Conservation (phyloP, 768 basidiomycete species). For the Boletus speciosus region DNA sequence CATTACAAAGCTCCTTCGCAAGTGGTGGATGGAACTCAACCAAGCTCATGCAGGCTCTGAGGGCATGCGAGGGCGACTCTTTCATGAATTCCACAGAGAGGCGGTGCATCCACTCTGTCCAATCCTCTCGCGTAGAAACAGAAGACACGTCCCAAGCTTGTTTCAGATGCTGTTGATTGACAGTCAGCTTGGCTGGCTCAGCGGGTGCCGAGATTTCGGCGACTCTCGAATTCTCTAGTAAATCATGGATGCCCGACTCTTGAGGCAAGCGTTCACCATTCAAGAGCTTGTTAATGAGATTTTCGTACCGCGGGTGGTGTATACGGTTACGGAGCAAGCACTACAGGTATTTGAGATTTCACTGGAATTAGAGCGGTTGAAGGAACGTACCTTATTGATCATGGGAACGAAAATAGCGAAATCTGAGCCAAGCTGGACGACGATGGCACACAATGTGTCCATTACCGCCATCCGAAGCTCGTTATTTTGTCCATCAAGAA, state of each 20-base stretch:
- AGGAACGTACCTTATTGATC: slow-evolving; percentile 75
- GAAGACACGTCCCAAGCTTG: slow-evolving; percentile 91
- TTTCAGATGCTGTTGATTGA: slow-evolving; percentile 96
- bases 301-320: slow-evolving; percentile 80
- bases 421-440: slow-evolving; percentile 91
- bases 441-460: slow-evolving; percentile 89
- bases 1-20: slow-evolving; percentile 94
- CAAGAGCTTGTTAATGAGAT: slow-evolving; percentile 80
- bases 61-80: slow-evolving; percentile 96
- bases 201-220: slow-evolving; percentile 80
- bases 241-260: slow-evolving; percentile 70
- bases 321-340: slow-evolving; percentile 74
- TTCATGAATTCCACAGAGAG: slow-evolving; percentile 96
- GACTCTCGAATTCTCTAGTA: slow-evolving; percentile 60
- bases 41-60: slow-evolving; percentile 91
- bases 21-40: slow-evolving; percentile 90
- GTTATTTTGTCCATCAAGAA: slow-evolving; percentile 68
- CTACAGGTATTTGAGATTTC: slow-evolving; percentile 38
- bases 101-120: slow-evolving; percentile 93
- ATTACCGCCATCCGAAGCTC: slow-evolving; percentile 85
- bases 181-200: slow-evolving; percentile 83
- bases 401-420: slow-evolving; percentile 98
- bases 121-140: slow-evolving; percentile 77
- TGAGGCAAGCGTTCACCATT: slow-evolving; percentile 91
- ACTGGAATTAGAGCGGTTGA: not conserved